phyloP scores from a whole-genome alignment of 2,329 filamentous ascomycete species.

The Trichoderma brevicompactum region DNA sequence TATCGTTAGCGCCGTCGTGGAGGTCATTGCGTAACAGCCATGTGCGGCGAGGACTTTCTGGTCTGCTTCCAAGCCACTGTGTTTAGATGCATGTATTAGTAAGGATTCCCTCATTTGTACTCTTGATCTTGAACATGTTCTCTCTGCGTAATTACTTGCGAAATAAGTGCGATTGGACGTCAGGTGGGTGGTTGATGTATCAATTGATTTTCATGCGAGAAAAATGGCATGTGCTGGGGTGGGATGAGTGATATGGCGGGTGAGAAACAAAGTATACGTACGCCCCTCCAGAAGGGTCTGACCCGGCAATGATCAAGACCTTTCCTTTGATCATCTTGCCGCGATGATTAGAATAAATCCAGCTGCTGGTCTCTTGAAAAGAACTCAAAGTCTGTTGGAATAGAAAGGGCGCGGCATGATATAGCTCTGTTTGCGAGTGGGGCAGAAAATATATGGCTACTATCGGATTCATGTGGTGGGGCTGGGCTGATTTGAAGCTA shows the following conservation, averaged over 20 bases:
- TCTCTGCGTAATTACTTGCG: neutral
- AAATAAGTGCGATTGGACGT: no score
- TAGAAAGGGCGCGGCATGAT: conserved; percentile 19
- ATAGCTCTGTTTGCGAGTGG: conserved; percentile 12
- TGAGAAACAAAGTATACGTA: conserved; percentile 44
- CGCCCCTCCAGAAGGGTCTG: conserved; percentile 91
- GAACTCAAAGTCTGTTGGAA: neutral
- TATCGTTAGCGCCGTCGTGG: conserved; percentile 92
- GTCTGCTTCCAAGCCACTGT: conserved; percentile 89
- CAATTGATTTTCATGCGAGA: neutral
- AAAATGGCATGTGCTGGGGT: conserved; percentile 5
- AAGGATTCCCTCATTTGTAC: neutral
- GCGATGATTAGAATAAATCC: neutral
- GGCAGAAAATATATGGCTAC: conserved; percentile 20
- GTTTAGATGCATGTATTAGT: neutral
- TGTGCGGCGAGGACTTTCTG: conserved; percentile 93
- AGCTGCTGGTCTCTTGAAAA: neutral
- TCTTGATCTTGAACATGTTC: neutral
- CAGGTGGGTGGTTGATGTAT: no score
- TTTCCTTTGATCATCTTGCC: conserved; percentile 49
- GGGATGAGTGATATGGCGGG: neutral
- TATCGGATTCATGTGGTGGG: conserved; percentile 6
- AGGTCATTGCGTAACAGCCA: conserved; percentile 94
- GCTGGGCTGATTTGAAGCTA: conserved; percentile 1
- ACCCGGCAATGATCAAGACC: conserved; percentile 83